Base-by-base conservation (phyloP, 331 rosid genomes). In the Malus hybrid region DNA sequence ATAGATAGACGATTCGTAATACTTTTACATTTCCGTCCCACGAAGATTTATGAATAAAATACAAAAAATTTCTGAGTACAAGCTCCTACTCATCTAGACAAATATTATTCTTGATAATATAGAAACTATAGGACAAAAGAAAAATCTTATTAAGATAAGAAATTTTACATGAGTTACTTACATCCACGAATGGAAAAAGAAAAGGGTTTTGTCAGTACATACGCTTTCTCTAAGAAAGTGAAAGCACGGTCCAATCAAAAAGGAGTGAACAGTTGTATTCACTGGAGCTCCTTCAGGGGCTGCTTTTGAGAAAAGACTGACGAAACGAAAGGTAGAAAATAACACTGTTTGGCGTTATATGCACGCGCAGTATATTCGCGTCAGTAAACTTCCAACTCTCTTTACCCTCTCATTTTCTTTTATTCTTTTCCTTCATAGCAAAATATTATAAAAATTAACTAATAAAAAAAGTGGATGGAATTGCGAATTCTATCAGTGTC, bases 331-430 rank as follows among this genome's bases (percentile, higher is more conserved):
- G 48, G 48, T 42, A 42, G 14, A 42, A 42, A 42, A 10, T 42
- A 42, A 1, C 0, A 42, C 48, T 42, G 48, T 14, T 55, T 59
- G 13, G 46, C 33, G 67, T 64, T 27, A 28, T 3, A 2, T 34
- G 67, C 78, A 79, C 78, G 78, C 63, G 78, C 78, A 55, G 31
- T 14, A 20, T 44, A 29, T 76, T 56, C 54, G 73, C 78, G 69
- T 73, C 62, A 57, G 46, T 39, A 46, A 42, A 42, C 48, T 42
- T 3, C 14, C 48, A 42, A 42, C 14, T 3, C 14, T 42, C 14
- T 10, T 42, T 34, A 28, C 12, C n/a, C 13, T 24, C 46, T 55
- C 8, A 29, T 18, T 5, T 3, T 50, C 36, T n/a, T 9, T 68
- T 11, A 19, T 44, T 12, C 33, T 29, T 61, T 39, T 42, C 5